These are phyloP conservation scores for Phytophthora cryptogea DNA, from an alignment of 352 stramenopile genomes.

Conservation along the genomic window DNA sequence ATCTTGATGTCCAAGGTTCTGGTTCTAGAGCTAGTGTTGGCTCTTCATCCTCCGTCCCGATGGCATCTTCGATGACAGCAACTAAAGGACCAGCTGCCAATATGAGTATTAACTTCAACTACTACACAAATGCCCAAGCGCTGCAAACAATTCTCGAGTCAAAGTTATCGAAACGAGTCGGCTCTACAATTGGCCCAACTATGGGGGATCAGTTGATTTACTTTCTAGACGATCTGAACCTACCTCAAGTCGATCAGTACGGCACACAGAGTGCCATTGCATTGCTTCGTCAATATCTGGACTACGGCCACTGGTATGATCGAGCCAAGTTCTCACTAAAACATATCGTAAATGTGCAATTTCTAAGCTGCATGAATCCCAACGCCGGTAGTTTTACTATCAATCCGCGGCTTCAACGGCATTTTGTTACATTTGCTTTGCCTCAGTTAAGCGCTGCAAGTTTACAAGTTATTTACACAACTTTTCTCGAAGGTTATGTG, in stretches of 20 bases:
- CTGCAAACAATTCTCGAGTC: constrained; percentile 89
- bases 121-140: constrained; percentile 71
- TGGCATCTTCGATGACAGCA: constrained; percentile 12
- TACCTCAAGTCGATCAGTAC: constrained; percentile 94
- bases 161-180: constrained; percentile 90
- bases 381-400: constrained; percentile 92
- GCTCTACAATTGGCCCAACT: constrained; percentile 77
- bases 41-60: constrained; percentile 23
- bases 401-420: constrained; percentile 94
- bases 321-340: constrained; percentile 92
- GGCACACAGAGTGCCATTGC: constrained; percentile 94
- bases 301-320: constrained; percentile 96
- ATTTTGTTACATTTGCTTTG: constrained; percentile 96
- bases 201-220: constrained; percentile 91
- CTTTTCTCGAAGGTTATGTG: constrained; percentile 94
- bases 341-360: constrained; percentile 94
- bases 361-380: constrained; percentile 96
- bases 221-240: constrained; percentile 96
- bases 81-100: constrained; percentile 45
- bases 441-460: constrained; percentile 84
- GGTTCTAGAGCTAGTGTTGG: constrained; percentile 21
- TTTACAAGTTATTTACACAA: constrained; percentile 94
- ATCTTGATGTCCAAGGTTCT: constrained; percentile 44
- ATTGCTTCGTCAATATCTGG: constrained; percentile 94
- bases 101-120: constrained; percentile 88